Evolutionary conservation across 106 monocot species (phyloP), one percentile per base, ranked within the genome.

Genomic region (Xerophyta viscosa): DNA sequence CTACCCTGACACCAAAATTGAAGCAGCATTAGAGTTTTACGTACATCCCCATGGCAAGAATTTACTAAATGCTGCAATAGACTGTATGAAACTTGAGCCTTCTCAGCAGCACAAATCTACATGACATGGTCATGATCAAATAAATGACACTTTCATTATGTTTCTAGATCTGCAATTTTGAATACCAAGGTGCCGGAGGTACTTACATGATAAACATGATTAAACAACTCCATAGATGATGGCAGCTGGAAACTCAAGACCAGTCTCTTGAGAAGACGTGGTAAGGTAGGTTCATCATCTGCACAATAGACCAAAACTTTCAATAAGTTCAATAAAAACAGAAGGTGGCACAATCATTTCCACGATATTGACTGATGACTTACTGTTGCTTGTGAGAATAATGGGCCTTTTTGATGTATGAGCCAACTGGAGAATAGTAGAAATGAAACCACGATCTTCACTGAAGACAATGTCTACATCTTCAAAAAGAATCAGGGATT

Each of bases 1-100:
- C 58, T 71, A 48, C 82, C 82, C 58, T 98, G 98, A 29, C 79
- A 98, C 98, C 98, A 98, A 58, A 90, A 98, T 57, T 98, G 98
- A 41, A 98, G 82, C 73, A 83, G 73, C 71, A 83, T 69, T 43
- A 98, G 62, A 26, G 63, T 72, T 55, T 79, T 98, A 58, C 98
- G 75, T 36, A 98, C 80, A 69, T 98, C 98, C 71, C 78, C 69
- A 39, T 56, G 56, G 62, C 82, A 90, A 31, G 61, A 68, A 15
- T 41, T 63, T 23, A 98, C 69, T 57, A 90, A 58, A 27, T 67
- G 61, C 56, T 71, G 69, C 29, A 86, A 49, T 54, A 90, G 26
- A 21, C 48, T 9, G 17, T 64, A 20, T 36, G 98, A 62, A 64
- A 80, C 26, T 27, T 61, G 39, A 56, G 41, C 57, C 47, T 66